Evolutionary conservation across 192 early-diverging fungal species (phyloP).

Genomic region (Chytriomyces hyalinus): DNA sequence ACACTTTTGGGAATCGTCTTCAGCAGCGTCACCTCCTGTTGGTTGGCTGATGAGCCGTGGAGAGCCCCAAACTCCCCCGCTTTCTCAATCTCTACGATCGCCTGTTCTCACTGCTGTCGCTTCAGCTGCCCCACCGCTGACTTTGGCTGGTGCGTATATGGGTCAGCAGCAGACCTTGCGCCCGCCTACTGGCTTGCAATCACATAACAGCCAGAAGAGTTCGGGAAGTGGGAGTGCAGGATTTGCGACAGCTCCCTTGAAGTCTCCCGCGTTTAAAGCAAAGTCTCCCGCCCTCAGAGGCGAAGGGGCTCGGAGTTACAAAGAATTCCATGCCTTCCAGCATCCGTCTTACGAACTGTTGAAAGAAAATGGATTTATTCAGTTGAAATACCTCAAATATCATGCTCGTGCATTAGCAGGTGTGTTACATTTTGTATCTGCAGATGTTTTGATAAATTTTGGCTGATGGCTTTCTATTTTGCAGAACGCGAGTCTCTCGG

Average conservation of each 20-base stretch:
- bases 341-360: conserved; percentile 93
- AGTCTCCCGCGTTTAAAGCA: conserved; percentile 10
- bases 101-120: background rate
- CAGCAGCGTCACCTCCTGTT: conserved; percentile 54
- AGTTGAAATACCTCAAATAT: conserved; percentile 96
- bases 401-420: conserved; percentile 86
- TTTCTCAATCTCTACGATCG: conserved; percentile 12
- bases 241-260: background rate
- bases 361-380: conserved; percentile 96
- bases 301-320: conserved; percentile 37
- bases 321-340: conserved; percentile 59
- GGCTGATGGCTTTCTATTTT: background rate
- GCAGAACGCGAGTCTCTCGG: conserved; percentile 89
- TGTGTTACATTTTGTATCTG: conserved; percentile 20
- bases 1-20: conserved; percentile 43
- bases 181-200: too few species aligned
- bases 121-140: background rate
- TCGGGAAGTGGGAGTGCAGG: too few species aligned
- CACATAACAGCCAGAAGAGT: too few species aligned
- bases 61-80: conserved; percentile 27
- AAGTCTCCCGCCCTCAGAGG: background rate
- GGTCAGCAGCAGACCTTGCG: background rate
- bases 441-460: conserved; percentile 5
- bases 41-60: conserved; percentile 49
- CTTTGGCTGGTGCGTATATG: background rate